Evolutionary conservation across 2,329 filamentous ascomycete genomes (phyloP).

Genomic region (Penicillium sp.): DNA sequence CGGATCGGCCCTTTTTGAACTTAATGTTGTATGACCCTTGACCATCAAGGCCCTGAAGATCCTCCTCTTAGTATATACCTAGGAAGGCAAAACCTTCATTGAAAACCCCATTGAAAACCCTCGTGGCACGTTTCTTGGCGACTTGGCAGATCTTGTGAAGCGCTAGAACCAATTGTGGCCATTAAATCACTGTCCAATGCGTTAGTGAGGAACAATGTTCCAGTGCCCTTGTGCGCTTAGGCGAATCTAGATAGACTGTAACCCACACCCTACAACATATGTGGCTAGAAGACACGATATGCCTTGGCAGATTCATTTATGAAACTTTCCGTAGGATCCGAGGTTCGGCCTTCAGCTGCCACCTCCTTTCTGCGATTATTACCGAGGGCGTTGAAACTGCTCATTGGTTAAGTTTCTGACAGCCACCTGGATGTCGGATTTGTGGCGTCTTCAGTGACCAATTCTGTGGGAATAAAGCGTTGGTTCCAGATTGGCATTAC

Average conservation of each 20-base stretch:
- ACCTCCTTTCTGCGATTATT: not conserved
- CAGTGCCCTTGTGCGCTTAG: not conserved
- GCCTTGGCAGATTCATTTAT: too few relatives aligned
- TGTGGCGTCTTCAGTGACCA: not conserved
- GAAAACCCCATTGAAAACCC: too few relatives aligned
- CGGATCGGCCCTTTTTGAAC: not conserved
- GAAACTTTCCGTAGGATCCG: not conserved
- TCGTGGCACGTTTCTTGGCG: not conserved
- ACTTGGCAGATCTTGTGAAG: not conserved
- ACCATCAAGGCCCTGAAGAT: too few relatives aligned
- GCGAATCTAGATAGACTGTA: too few relatives aligned
- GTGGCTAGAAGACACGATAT: too few relatives aligned
- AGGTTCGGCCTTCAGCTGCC: not conserved
- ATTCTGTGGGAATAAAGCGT: not conserved
- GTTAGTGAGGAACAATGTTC: not conserved
- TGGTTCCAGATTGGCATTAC: not conserved
- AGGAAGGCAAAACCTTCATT: too few relatives aligned
- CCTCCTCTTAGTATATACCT: too few relatives aligned
- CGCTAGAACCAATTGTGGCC: not conserved
- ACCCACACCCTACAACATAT: too few relatives aligned
- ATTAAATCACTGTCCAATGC: too few relatives aligned
- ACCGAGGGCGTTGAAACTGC: not conserved
- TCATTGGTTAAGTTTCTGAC: not conserved
- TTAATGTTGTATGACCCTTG: too few relatives aligned
- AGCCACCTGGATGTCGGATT: not conserved